A percentile compares a stretch with the other conserved stretches of the same genome.
These are phyloP conservation scores for Coniella vitis DNA, from an alignment of 2,329 filamentous ascomycete genomes.

Conservation along the genomic window DNA sequence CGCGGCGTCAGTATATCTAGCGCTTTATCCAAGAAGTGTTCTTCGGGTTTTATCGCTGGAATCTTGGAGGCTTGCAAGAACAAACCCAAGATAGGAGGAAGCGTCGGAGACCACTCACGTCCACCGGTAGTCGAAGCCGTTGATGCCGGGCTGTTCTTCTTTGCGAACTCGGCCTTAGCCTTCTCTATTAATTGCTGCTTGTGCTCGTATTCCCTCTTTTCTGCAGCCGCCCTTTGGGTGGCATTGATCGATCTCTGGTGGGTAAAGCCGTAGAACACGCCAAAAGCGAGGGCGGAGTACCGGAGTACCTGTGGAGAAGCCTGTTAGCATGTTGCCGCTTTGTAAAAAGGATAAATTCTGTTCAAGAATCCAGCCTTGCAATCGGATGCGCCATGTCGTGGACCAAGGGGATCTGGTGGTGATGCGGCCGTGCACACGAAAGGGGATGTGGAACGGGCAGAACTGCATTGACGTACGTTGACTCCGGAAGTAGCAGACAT, in stretches of 20 bases:
- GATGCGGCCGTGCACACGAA: constrained; percentile 5
- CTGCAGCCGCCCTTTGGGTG: constrained; percentile 61
- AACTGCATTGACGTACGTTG: constrained; percentile 46
- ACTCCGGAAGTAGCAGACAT: constrained; percentile 62
- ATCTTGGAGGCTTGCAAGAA: too few species aligned
- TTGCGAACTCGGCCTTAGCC: constrained; percentile 85
- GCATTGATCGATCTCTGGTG: constrained; percentile 80
- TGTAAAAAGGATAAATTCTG: not conserved
- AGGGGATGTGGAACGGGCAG: constrained; percentile 9
- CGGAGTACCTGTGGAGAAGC: constrained; percentile 73
- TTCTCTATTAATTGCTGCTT: constrained; percentile 88
- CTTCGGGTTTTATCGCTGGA: too few species aligned
- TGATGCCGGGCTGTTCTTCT: constrained; percentile 55
- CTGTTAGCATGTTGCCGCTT: constrained; percentile 3
- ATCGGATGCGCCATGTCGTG: not conserved
- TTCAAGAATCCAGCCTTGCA: not conserved
- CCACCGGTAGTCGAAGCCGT: constrained; percentile 26
- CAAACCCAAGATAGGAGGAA: not conserved
- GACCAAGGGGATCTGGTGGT: constrained; percentile 16
- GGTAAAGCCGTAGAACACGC: constrained; percentile 91
- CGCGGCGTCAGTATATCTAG: constrained; percentile 23
- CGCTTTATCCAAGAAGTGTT: too few species aligned
- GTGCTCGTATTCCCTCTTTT: constrained; percentile 78
- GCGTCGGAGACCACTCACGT: constrained; percentile 22
- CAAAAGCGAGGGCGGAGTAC: constrained; percentile 87